These are phyloP conservation scores for Avicennia marina DNA, from an alignment of 257 asterid species.

Conservation along the genomic window DNA sequence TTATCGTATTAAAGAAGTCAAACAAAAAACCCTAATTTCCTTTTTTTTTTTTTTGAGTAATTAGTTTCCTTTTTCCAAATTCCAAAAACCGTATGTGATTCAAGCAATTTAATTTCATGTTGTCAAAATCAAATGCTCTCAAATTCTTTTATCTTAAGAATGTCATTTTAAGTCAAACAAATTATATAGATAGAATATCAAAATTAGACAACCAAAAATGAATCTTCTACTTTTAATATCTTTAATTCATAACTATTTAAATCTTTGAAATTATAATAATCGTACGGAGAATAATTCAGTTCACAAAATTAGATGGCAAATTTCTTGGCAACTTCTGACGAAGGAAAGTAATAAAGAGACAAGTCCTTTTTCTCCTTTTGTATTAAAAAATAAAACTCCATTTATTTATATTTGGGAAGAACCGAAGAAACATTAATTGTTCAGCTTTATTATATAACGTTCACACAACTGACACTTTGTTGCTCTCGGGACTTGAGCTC, in stretches of 20 bases:
- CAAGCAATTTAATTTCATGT: not conserved
- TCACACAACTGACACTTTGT: too few species aligned
- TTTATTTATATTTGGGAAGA: not conserved
- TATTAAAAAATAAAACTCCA: not conserved
- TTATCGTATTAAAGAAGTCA: not conserved
- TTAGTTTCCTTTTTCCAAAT: not conserved
- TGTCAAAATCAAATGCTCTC: too few species aligned
- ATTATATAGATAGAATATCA: too few species aligned
- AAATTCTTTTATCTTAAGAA: too few species aligned
- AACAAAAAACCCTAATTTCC: not conserved
- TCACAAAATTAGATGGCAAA: not conserved
- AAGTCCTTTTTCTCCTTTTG: too few species aligned
- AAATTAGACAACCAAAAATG: too few species aligned
- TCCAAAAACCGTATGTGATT: not conserved
- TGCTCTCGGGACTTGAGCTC: too few species aligned
- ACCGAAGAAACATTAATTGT: too few species aligned
- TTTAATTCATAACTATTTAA: too few species aligned
- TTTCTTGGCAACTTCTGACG: not conserved
- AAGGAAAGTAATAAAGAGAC: not conserved
- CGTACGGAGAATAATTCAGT: not conserved
- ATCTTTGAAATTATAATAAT: not conserved
- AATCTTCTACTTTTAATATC: too few species aligned
- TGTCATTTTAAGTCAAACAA: not conserved
- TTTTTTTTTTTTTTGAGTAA: not conserved
- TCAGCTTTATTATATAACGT: too few species aligned